Evolutionary conservation across 148 eudicot species (phyloP).

Genomic region (Cornus florida): DNA sequence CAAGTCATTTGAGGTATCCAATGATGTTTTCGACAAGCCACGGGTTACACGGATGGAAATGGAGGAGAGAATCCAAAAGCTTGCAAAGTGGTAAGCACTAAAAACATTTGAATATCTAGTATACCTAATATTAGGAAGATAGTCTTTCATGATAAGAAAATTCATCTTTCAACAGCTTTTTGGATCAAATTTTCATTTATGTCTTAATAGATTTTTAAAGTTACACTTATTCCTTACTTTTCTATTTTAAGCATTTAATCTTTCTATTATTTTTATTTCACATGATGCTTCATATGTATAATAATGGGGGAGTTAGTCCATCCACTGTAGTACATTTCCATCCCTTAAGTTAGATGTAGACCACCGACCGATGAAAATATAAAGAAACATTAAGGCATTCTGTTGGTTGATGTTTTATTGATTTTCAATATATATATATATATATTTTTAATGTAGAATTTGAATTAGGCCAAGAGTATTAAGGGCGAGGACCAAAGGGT

Average conservation of each 20-base stretch:
- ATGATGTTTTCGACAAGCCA: conserved; percentile 47
- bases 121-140: background rate
- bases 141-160: background rate
- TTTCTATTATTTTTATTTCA: no score
- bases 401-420: no score
- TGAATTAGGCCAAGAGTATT: background rate
- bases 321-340: no score
- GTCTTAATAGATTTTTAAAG: background rate
- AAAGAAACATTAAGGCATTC: no score
- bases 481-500: background rate
- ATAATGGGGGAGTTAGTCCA: no score
- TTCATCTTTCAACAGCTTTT: no score
- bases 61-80: conserved; percentile 92
- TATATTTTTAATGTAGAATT: no score
- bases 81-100: conserved; percentile 70
- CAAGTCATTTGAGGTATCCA: conserved; percentile 33
- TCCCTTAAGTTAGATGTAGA: background rate
- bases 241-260: no score
- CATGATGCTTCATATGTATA: no score
- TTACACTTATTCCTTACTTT: background rate
- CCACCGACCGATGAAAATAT: background rate
- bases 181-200: background rate
- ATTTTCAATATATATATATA: no score
- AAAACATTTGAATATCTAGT: conserved; percentile 4
- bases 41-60: conserved; percentile 64